Conservation (phyloP, 2,329 filamentous ascomycete species). For the Beauveria australis region DNA sequence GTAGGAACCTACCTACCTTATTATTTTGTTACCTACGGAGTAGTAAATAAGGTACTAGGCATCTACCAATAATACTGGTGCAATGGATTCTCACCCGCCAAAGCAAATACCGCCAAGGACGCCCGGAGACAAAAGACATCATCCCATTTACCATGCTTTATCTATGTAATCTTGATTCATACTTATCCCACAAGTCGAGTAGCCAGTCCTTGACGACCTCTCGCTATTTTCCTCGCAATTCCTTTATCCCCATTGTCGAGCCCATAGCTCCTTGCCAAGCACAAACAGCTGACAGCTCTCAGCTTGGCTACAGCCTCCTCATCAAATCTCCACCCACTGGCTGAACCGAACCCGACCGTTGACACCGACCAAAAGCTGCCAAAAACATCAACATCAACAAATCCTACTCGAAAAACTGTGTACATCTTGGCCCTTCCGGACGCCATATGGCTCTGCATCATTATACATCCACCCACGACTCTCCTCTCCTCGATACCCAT, state of each 20-base stretch:
- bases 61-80: too few relatives aligned
- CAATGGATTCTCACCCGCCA: not conserved
- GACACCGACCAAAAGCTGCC: not conserved
- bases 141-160: too few relatives aligned
- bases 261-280: too few relatives aligned
- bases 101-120: not conserved
- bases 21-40: too few relatives aligned
- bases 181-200: too few relatives aligned
- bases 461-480: not conserved
- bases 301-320: not conserved
- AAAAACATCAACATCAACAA: not conserved
- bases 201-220: too few relatives aligned
- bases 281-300: not conserved
- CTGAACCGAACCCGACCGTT: constrained; percentile 2
- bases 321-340: not conserved
- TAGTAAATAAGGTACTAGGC: too few relatives aligned
- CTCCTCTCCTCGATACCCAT: not conserved
- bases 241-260: too few relatives aligned
- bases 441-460: not conserved
- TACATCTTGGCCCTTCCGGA: not conserved
- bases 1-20: not conserved
- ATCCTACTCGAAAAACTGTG: not conserved
- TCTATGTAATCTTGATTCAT: too few relatives aligned
- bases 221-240: too few relatives aligned
- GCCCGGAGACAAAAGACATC: not conserved